Evolutionary conservation across 345 rosid genomes (phyloP).

Genomic region (Mercurialis annua): DNA sequence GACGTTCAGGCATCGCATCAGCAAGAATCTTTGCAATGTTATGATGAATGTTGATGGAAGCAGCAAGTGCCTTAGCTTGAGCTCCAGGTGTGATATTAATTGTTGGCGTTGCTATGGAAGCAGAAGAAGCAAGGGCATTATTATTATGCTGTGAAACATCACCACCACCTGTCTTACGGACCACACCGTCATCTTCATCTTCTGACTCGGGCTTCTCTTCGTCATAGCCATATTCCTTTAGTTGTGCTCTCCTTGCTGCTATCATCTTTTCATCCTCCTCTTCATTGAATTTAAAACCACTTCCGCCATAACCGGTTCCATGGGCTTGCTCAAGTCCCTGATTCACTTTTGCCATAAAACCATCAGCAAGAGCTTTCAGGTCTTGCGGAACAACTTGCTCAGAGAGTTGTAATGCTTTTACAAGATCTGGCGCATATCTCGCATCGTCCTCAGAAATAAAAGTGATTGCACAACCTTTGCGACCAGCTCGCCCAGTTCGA

Average conservation of each 20-base stretch:
- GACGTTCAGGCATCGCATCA: conserved; percentile 95
- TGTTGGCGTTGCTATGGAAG: conserved; percentile 45
- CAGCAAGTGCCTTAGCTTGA: conserved; percentile 75
- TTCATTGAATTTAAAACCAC: too few relatives aligned
- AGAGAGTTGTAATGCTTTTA: too few relatives aligned
- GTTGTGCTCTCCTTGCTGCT: conserved; percentile 95
- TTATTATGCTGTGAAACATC: conserved; percentile 74
- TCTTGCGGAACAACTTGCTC: too few relatives aligned
- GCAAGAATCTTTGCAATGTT: conserved; percentile 92
- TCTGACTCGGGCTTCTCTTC: conserved; percentile 95
- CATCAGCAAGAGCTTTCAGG: too few relatives aligned
- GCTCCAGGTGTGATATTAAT: conserved; percentile 36
- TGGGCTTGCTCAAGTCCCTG: conserved; percentile 96
- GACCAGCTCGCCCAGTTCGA: too few relatives aligned
- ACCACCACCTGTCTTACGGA: conserved; percentile 86
- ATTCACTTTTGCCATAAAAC: conserved; percentile 87
- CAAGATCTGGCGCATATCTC: too few relatives aligned
- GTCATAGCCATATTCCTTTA: conserved; percentile 92
- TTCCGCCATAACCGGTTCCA: conserved; percentile 95
- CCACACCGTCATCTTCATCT: conserved; percentile 88
- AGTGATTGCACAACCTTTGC: too few relatives aligned
- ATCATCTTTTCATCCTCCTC: conserved; percentile 93
- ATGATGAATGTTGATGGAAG: conserved; percentile 81
- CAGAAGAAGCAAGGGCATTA: conserved; percentile 73
- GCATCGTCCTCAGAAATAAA: too few relatives aligned